phyloP scores from a whole-genome alignment of 164 flowering plant genomes.

The Tinospora cordifolia region DNA sequence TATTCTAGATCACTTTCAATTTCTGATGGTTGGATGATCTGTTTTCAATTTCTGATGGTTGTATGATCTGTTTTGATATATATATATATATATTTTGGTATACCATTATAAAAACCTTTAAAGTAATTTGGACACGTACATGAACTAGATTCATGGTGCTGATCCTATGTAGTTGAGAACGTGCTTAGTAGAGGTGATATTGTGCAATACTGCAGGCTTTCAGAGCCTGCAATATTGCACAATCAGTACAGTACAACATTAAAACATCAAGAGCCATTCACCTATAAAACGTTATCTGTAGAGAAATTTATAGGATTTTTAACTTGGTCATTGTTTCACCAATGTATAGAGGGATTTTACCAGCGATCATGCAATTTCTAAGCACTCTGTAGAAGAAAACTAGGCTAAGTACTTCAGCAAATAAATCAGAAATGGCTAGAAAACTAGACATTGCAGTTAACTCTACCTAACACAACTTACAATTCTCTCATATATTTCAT shows the following conservation, averaged over 20 bases:
- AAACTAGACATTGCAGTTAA: not conserved
- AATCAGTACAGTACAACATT: too few relatives aligned
- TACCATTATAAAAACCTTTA: too few relatives aligned
- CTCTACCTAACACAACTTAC: constrained; percentile 38
- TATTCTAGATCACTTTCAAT: too few relatives aligned
- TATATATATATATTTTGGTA: too few relatives aligned
- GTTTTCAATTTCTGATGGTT: too few relatives aligned
- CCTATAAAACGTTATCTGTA: not conserved
- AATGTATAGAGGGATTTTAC: constrained; percentile 45
- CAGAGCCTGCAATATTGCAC: too few relatives aligned
- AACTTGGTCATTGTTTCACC: constrained; percentile 24
- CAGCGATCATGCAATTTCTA: constrained; percentile 58
- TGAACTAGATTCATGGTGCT: too few relatives aligned
- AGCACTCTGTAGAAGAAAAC: constrained; percentile 35
- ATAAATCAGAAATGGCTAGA: not conserved
- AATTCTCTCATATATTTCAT: constrained; percentile 29
- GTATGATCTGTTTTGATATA: too few relatives aligned
- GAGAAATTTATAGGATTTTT: constrained; percentile 40
- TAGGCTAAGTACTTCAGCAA: not conserved
- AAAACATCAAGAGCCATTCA: not conserved
- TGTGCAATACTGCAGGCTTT: too few relatives aligned
- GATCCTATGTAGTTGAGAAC: too few relatives aligned
- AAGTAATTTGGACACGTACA: not conserved
- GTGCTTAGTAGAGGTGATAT: too few relatives aligned
- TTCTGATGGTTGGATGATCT: too few relatives aligned